Conservation (phyloP, 495 filamentous ascomycete species). For the Hypoxylon intermedium region DNA sequence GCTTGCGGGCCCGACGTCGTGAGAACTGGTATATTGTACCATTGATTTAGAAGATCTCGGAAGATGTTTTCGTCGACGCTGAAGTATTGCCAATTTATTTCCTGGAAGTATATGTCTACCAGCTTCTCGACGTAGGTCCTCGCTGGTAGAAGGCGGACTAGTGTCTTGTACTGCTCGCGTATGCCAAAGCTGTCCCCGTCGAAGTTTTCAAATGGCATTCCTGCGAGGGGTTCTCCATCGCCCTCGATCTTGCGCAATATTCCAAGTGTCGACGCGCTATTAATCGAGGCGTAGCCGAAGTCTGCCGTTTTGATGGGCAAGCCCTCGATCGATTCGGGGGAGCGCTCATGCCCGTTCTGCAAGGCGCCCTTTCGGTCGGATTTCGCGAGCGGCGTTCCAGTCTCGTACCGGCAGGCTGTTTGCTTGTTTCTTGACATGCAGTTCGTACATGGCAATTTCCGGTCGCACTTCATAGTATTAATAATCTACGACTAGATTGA, state of each 20-base stretch:
- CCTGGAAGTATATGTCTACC: slow-evolving; percentile 60
- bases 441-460: slow-evolving; percentile 67
- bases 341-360: slow-evolving; percentile 24
- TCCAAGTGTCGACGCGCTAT: slow-evolving; percentile 54
- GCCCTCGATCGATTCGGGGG: slow-evolving; percentile 25
- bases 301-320: slow-evolving; percentile 45
- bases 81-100: slow-evolving; percentile 67
- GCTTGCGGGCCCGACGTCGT: slow-evolving; percentile 50
- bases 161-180: slow-evolving; percentile 59
- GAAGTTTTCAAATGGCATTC: slow-evolving; percentile 38
- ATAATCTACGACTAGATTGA: not conserved
- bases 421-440: slow-evolving; percentile 62
- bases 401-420: slow-evolving; percentile 58
- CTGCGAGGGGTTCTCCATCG: slow-evolving; percentile 33
- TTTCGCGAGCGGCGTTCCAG: slow-evolving; percentile 54
- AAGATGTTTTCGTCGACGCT: slow-evolving; percentile 62
- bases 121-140: slow-evolving; percentile 60
- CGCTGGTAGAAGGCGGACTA: slow-evolving; percentile 61
- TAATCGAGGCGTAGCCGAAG: slow-evolving; percentile 59
- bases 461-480: slow-evolving; percentile 59
- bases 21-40: slow-evolving; percentile 57
- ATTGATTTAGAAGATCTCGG: slow-evolving; percentile 55
- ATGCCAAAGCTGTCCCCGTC: slow-evolving; percentile 43
- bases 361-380: slow-evolving; percentile 42
- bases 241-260: slow-evolving; percentile 60